Percentiles rank a stretch among this genome's conserved stretches.
These are phyloP conservation scores for Madurella mycetomatis DNA, from an alignment of 2,329 filamentous ascomycete genomes.

Conservation along the genomic window DNA sequence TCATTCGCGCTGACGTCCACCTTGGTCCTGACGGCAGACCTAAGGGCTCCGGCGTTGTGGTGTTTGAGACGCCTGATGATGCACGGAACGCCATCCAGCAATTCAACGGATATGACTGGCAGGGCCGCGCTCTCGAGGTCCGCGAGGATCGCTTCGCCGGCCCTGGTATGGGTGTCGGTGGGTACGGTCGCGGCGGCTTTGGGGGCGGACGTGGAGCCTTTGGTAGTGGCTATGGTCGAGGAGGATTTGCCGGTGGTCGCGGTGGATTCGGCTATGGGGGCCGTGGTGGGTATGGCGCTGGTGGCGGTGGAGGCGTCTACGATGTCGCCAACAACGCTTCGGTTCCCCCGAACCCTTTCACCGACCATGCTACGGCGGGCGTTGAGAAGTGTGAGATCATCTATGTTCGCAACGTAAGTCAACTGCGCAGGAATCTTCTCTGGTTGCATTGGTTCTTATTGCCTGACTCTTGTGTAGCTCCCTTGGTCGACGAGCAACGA, in stretches of 20 bases:
- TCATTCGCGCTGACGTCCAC: conserved; percentile 94
- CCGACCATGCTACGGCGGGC: conserved; percentile 82
- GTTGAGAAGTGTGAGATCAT: conserved; percentile 80
- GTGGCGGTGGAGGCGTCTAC: conserved; percentile 38
- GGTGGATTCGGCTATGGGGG: conserved; percentile 48
- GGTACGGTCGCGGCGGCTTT: conserved; percentile 56
- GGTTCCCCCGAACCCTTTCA: conserved; percentile 80
- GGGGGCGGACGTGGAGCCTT: conserved; percentile 52
- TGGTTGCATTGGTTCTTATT: conserved; percentile 16
- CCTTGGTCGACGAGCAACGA: conserved; percentile 99
- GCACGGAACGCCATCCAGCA: conserved; percentile 93
- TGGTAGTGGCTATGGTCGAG: conserved; percentile 48
- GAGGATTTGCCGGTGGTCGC: conserved; percentile 39
- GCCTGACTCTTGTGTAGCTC: conserved; percentile 52
- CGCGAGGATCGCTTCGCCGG: conserved; percentile 92
- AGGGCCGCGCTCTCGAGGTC: conserved; percentile 87
- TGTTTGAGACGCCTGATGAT: conserved; percentile 92
- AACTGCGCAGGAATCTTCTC: neutral
- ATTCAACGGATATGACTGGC: conserved; percentile 99
- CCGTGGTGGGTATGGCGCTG: conserved; percentile 42
- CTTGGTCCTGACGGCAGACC: conserved; percentile 85
- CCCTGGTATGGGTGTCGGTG: conserved; percentile 42
- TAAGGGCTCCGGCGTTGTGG: conserved; percentile 95
- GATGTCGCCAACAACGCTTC: conserved; percentile 48
- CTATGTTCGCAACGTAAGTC: conserved; percentile 92